Conservation (phyloP, 495 filamentous ascomycete species). For the Penicillium tannophilum region DNA sequence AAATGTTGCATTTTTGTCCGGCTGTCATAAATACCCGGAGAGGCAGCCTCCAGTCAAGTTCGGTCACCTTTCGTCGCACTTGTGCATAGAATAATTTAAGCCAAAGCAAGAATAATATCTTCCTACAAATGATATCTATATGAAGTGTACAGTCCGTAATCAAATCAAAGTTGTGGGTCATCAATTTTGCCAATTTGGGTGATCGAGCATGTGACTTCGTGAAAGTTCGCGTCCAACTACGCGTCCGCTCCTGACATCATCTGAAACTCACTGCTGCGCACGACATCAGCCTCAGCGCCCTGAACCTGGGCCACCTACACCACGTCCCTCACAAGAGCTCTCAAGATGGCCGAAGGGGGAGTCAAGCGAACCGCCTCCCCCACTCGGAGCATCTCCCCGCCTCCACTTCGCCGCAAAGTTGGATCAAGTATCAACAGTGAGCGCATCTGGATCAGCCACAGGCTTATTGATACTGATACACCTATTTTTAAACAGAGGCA, state of each 20-base stretch:
- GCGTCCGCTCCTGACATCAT: constrained; percentile 22
- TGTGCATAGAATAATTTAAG: neutral
- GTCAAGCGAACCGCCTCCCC: constrained; percentile 42
- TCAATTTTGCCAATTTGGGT: constrained; percentile 12
- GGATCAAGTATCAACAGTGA: constrained; percentile 75
- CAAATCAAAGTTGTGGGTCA: neutral
- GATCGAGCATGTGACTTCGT: constrained; percentile 49
- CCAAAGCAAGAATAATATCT: neutral
- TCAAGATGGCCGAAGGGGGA: constrained; percentile 39
- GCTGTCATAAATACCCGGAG: constrained; percentile 30
- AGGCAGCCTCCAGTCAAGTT: constrained; percentile 25
- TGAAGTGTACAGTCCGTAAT: neutral
- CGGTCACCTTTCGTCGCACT: neutral
- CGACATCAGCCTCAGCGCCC: neutral
- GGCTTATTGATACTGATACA: neutral
- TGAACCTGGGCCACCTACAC: constrained; percentile 2
- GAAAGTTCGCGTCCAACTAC: constrained; percentile 31
- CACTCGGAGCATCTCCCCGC: constrained; percentile 45
- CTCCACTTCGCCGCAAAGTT: constrained; percentile 57
- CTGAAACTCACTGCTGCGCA: neutral
- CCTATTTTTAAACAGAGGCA: constrained; percentile 48
- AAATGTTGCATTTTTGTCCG: neutral
- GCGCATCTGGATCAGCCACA: constrained; percentile 18
- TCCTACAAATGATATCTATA: neutral
- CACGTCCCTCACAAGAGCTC: constrained; percentile 16